Evolutionary conservation across 176 grass and related monocot genomes (phyloP).

Genomic region (Chrysopogon serrulatus): DNA sequence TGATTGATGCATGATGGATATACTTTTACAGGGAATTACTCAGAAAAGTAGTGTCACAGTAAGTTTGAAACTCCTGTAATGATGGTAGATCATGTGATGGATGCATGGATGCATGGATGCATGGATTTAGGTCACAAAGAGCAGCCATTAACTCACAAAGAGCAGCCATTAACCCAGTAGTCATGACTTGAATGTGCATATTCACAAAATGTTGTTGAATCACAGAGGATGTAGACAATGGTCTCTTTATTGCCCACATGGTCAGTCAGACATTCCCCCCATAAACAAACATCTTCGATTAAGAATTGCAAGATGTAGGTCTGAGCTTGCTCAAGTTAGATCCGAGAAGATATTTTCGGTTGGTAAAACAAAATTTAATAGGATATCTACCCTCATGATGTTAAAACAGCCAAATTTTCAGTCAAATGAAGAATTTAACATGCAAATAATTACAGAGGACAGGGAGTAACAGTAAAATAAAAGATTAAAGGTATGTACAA

Average conservation of each 20-base stretch:
- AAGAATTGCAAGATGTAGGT: constrained; percentile 5
- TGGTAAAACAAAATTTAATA: constrained; percentile 1
- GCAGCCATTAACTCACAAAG: constrained; percentile 41
- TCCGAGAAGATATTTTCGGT: constrained; percentile 11
- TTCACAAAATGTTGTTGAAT: not conserved
- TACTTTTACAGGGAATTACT: not conserved
- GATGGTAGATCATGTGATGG: constrained; percentile 16
- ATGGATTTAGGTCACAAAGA: constrained; percentile 33
- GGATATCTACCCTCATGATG: not conserved
- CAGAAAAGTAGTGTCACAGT: not conserved
- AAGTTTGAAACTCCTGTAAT: not conserved
- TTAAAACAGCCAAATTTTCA: not conserved
- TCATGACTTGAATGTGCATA: constrained; percentile 13
- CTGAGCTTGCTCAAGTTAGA: constrained; percentile 8
- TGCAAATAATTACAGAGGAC: not conserved
- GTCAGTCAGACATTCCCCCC: not conserved
- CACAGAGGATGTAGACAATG: not conserved
- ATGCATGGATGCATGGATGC: constrained; percentile 25
- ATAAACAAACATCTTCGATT: not conserved
- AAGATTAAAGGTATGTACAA: not conserved
- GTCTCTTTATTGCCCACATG: not conserved
- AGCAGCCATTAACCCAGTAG: constrained; percentile 42
- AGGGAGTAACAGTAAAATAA: not conserved
- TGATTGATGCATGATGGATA: not conserved
- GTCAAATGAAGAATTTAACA: constrained; percentile 14